Conservation (phyloP, 495 filamentous ascomycete genomes). For the Aspergillus bridgeri region DNA sequence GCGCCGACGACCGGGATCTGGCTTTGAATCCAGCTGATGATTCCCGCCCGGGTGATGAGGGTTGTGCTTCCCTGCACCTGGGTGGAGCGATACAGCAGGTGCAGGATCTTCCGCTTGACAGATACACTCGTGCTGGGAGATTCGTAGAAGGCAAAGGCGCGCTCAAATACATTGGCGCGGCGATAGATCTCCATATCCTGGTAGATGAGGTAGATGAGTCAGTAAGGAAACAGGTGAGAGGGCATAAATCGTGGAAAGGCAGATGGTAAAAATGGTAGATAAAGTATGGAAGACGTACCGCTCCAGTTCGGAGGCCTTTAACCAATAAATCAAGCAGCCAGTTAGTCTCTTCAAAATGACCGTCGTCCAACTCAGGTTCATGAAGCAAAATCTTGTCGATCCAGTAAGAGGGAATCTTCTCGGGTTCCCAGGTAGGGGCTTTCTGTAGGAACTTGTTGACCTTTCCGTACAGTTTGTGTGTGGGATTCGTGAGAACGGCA, state of each 20-base stretch:
- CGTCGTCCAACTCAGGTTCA: constrained; percentile 67
- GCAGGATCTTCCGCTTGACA: constrained; percentile 64
- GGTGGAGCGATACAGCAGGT: constrained; percentile 68
- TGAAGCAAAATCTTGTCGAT: constrained; percentile 68
- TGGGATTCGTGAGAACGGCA: constrained; percentile 66
- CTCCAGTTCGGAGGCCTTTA: constrained; percentile 59
- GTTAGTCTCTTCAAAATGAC: constrained; percentile 67
- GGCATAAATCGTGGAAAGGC: no score
- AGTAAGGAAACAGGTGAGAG: no score
- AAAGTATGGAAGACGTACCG: constrained; percentile 34
- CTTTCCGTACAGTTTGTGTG: constrained; percentile 81
- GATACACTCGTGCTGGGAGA: constrained; percentile 59
- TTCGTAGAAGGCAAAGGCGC: constrained; percentile 65
- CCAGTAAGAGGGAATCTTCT: constrained; percentile 69
- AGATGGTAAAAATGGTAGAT: neutral
- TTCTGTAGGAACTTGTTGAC: constrained; percentile 80
- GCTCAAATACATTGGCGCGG: constrained; percentile 73
- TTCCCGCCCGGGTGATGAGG: constrained; percentile 77
- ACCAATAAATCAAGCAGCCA: constrained; percentile 81
- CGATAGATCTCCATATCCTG: constrained; percentile 83
- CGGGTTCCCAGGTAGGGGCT: constrained; percentile 67
- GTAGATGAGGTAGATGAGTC: neutral
- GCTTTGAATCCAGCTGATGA: constrained; percentile 73
- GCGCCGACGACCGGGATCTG: constrained; percentile 42
- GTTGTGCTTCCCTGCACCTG: constrained; percentile 79